phyloP scores from a whole-genome alignment of 345 rosid genomes.

The Ceriops decandra region DNA sequence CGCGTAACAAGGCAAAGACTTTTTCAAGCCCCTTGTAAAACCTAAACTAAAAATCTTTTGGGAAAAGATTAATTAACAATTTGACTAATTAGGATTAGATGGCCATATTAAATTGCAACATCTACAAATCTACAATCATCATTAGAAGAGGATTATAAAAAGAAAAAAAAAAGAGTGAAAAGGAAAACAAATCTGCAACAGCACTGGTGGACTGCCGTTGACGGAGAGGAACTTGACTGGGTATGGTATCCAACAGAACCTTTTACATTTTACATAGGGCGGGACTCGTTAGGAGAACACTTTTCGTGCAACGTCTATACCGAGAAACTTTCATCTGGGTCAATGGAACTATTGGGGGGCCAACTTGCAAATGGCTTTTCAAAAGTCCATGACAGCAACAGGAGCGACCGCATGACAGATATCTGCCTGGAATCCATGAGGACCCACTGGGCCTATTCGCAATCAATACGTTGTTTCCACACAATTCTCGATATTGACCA shows the following conservation, averaged over 20 bases:
- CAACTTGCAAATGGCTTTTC: conserved; percentile 21
- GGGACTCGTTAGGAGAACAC: too few relatives aligned
- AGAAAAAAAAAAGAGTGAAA: background rate
- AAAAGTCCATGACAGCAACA: conserved; percentile 26
- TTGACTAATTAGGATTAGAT: background rate
- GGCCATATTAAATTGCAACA: background rate
- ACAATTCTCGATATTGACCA: background rate
- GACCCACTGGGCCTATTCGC: conserved; percentile 9
- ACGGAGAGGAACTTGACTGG: background rate
- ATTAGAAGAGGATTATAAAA: too few relatives aligned
- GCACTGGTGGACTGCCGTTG: background rate
- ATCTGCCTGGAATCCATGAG: conserved; percentile 3
- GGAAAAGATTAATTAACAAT: background rate
- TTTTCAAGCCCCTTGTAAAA: too few relatives aligned
- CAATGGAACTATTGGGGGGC: background rate
- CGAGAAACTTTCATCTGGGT: background rate
- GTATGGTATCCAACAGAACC: background rate
- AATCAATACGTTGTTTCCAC: background rate
- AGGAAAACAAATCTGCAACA: background rate
- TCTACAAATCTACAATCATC: too few relatives aligned
- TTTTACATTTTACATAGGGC: background rate
- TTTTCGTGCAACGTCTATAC: too few relatives aligned
- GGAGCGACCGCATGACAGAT: conserved; percentile 18
- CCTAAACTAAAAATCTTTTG: too few relatives aligned
- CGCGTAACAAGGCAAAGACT: too few relatives aligned